phyloP scores from a whole-genome alignment of 192 early-diverging fungal species.

The Backusella liffmaniae region DNA sequence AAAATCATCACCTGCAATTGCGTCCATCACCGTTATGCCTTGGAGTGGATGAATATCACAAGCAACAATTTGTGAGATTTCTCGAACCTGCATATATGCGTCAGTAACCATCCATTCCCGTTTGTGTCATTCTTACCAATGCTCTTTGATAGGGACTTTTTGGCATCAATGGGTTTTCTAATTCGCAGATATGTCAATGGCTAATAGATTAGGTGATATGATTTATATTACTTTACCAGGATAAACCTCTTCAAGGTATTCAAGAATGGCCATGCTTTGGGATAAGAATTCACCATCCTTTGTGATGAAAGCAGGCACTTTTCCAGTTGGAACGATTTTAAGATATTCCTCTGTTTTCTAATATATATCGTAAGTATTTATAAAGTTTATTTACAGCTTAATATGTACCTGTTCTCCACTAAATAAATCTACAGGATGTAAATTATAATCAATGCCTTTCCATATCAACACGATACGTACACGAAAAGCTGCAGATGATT shows the following conservation, averaged over 20 bases:
- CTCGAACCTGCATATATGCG: conserved; percentile 52
- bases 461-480: conserved; percentile 72
- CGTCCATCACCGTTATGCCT: conserved; percentile 70
- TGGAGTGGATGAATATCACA: conserved; percentile 90
- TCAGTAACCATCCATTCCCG: background rate
- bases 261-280: conserved; percentile 82
- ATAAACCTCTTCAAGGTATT: conserved; percentile 83
- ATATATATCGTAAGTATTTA: background rate
- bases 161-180: conserved; percentile 67
- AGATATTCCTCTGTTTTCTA: conserved; percentile 55
- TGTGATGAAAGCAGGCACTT: conserved; percentile 68
- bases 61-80: conserved; percentile 67
- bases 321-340: conserved; percentile 62
- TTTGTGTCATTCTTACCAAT: conserved; percentile 34
- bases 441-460: conserved; percentile 76
- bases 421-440: conserved; percentile 65
- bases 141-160: conserved; percentile 66
- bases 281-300: conserved; percentile 50
- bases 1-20: conserved; percentile 53
- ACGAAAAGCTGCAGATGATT: conserved; percentile 73
- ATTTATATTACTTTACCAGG: conserved; percentile 40
- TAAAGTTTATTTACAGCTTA: background rate
- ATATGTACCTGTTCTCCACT: conserved; percentile 69
- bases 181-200: background rate
- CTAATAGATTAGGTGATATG: background rate